phyloP scores from a whole-genome alignment of 2,329 filamentous ascomycete genomes.

The Penicillium digitatum region DNA sequence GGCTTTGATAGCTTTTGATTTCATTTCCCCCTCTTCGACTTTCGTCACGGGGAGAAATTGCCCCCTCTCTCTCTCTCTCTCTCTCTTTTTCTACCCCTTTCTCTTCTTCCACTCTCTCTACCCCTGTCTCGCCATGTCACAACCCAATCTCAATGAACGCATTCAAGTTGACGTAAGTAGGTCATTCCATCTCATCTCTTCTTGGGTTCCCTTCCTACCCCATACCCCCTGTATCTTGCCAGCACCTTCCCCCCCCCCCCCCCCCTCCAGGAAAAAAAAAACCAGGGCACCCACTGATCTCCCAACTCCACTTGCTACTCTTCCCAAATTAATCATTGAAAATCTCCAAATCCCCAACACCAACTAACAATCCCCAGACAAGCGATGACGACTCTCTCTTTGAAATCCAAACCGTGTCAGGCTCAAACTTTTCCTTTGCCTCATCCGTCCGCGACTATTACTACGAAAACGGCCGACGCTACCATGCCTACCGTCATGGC shows the following conservation, averaged over 20 bases:
- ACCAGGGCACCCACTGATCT: neutral
- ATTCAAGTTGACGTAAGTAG: constrained; percentile 37
- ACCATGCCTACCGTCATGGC: constrained; percentile 43
- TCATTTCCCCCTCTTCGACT: constrained; percentile 1
- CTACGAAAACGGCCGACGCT: constrained; percentile 44
- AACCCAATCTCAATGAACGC: constrained; percentile 29
- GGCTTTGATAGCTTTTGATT: constrained; percentile 3
- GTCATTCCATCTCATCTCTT: neutral
- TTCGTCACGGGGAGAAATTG: neutral
- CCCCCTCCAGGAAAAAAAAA: no score
- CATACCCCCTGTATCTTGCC: neutral
- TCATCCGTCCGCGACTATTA: constrained; percentile 39
- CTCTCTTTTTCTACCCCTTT: neutral
- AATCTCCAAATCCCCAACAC: neutral
- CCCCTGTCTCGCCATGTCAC: constrained; percentile 23
- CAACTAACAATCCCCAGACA: constrained; percentile 22
- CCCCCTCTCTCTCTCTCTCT: neutral
- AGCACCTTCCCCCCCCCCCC: no score
- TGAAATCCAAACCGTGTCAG: constrained; percentile 33
- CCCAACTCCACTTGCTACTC: neutral
- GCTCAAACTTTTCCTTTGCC: constrained; percentile 40
- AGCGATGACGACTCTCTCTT: constrained; percentile 36
- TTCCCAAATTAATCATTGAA: neutral
- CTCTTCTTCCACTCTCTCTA: neutral
- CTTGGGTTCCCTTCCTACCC: neutral